Conservation (phyloP, 2,329 filamentous ascomycete species). For the Cladosporium sp. region DNA sequence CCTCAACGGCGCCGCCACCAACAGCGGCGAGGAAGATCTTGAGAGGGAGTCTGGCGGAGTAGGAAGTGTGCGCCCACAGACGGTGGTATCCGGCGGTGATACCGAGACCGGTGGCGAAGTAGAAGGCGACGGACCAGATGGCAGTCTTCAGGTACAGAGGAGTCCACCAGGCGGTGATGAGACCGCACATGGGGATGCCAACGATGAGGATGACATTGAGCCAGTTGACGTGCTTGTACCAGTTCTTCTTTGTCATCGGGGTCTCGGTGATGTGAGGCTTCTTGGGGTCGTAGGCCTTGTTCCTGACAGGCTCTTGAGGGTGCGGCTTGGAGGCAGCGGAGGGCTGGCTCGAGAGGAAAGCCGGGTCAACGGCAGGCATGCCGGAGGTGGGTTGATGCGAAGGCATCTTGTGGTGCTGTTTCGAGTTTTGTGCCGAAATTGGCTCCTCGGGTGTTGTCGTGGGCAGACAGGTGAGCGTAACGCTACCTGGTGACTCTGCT, state of each 20-base stretch:
- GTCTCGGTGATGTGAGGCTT: slow-evolving; percentile 84
- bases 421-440: slow-evolving; percentile 13
- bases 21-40: slow-evolving; percentile 78
- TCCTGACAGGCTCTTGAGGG: slow-evolving; percentile 48
- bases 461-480: background rate
- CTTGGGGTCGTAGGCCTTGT: slow-evolving; percentile 54
- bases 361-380: slow-evolving; percentile 46
- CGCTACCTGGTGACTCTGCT: slow-evolving; percentile 8
- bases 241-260: slow-evolving; percentile 75
- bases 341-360: slow-evolving; percentile 42
- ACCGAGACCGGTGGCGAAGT: slow-evolving; percentile 64
- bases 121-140: slow-evolving; percentile 71
- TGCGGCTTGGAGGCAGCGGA: slow-evolving; percentile 44
- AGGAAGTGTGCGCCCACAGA: slow-evolving; percentile 82
- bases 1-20: slow-evolving; percentile 78
- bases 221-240: slow-evolving; percentile 93
- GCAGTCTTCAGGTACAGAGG: slow-evolving; percentile 68
- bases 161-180: slow-evolving; percentile 72
- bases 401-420: slow-evolving; percentile 38
- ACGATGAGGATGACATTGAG: slow-evolving; percentile 80
- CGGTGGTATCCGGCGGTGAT: slow-evolving; percentile 64
- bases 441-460: slow-evolving; percentile 6
- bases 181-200: slow-evolving; percentile 68
- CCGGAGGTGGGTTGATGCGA: slow-evolving; percentile 48
- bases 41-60: slow-evolving; percentile 71